Base-by-base conservation (phyloP, 2,329 filamentous ascomycete species). In the Scytalidium lignicola region DNA sequence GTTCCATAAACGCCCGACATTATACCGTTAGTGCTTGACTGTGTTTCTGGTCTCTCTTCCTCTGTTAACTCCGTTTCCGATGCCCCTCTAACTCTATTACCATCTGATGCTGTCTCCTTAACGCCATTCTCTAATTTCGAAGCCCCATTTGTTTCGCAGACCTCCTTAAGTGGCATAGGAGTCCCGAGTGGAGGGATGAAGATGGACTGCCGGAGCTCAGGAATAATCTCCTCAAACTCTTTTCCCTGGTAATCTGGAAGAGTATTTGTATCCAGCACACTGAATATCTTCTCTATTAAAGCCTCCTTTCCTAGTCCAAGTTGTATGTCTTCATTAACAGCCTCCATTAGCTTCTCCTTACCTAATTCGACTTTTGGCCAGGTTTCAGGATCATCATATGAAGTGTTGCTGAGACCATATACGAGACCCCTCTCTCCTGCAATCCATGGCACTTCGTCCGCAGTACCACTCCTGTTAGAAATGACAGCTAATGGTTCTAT, bases 281-380 rank as follows among this genome's bases (percentile, higher is more conserved):
- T 63, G 58, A 82, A 83, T 8, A 86, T 68, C 1, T 61, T 64
- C 2, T 73, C 62, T n/a, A 76, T 60, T 19, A 86, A 62, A 12
- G 73, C 69, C 1, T 76, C 70, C 58, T 83, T 73, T 43, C 57
- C 60, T 3, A 67, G 32, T 0, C 51, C 55, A 1, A 67, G 59
- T 22, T 67, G 57, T 3, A 80, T 65, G 1, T 67, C 66, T 2
- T 71, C 63, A 21, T 69, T 58, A 2, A 82, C 66, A 1, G 68
- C 65, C 28, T 70, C 65, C 2, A 54, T 18, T 3, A 64, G 26
- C 41, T 55, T 58, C 50, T 63, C 58, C 44, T 58, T 60, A 9
- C 82, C 82, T 37, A 70, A 65, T 12, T 69, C 67, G 8, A 86
- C 73, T 65, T 86, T 86, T 46, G 79, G 79, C 83, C 83, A 86